These are phyloP conservation scores for Irpex rosettiformis DNA, from an alignment of 1,284 basidiomycete species.

Conservation along the genomic window DNA sequence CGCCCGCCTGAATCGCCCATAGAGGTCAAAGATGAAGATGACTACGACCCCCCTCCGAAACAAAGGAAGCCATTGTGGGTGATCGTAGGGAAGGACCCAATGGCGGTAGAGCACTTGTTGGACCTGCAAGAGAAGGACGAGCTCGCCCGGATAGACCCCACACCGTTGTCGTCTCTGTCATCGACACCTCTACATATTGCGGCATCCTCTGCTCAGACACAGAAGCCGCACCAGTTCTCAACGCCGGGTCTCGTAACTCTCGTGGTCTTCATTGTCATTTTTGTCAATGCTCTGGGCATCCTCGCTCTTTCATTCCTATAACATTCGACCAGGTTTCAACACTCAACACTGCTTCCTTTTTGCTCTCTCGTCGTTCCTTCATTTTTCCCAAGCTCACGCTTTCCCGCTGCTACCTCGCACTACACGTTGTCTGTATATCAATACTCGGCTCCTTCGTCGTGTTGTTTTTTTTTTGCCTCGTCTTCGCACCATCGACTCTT, in stretches of 20 bases:
- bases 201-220: too few species aligned
- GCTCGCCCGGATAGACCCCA: not conserved
- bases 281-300: not conserved
- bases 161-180: not conserved
- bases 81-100: slow-evolving; percentile 15
- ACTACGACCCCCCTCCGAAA: not conserved
- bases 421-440: not conserved
- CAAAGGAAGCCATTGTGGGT: slow-evolving; percentile 14
- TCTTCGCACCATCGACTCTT: not conserved
- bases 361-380: not conserved
- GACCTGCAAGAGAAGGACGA: slow-evolving; percentile 13
- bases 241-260: not conserved
- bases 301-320: not conserved
- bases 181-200: not conserved
- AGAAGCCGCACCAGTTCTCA: not conserved
- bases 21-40: slow-evolving; percentile 18
- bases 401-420: not conserved
- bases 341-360: not conserved
- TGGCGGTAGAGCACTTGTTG: slow-evolving; percentile 14
- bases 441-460: not conserved
- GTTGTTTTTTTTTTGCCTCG: not conserved
- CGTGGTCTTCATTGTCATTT: not conserved
- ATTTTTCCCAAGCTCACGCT: not conserved
- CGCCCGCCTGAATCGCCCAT: slow-evolving; percentile 10
- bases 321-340: not conserved